Conservation (phyloP, 2,329 filamentous ascomycete genomes). For the Botrytis fabae region DNA sequence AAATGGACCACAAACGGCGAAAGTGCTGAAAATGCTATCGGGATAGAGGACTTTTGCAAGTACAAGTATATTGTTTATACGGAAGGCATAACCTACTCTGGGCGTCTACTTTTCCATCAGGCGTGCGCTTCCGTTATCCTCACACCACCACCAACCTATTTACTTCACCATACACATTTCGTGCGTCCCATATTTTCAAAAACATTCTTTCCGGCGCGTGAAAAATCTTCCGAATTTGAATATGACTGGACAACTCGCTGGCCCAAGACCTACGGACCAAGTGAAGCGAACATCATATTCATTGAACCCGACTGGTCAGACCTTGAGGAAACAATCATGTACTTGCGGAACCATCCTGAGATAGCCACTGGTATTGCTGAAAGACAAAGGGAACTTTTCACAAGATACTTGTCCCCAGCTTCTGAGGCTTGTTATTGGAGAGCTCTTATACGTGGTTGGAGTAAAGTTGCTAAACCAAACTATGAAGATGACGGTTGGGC, state of each 20-base stretch:
- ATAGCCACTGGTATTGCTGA: slow-evolving; percentile 50
- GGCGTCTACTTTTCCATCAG: slow-evolving; percentile 53
- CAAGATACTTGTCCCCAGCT: slow-evolving; percentile 51
- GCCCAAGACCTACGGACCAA: slow-evolving; percentile 42
- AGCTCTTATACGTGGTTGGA: slow-evolving; percentile 51
- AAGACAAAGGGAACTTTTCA: slow-evolving; percentile 49
- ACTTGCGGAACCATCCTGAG: slow-evolving; percentile 47
- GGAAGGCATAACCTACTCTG: slow-evolving; percentile 55
- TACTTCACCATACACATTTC: slow-evolving; percentile 53
- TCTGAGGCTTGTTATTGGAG: slow-evolving; percentile 57
- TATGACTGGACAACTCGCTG: slow-evolving; percentile 41
- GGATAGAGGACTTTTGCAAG: slow-evolving; percentile 53
- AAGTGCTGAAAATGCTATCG: slow-evolving; percentile 49
- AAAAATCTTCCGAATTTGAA: not conserved
- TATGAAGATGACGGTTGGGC: slow-evolving; percentile 41
- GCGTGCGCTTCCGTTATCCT: slow-evolving; percentile 52
- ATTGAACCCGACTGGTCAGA: slow-evolving; percentile 54
- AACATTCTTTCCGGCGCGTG: slow-evolving; percentile 29
- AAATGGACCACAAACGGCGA: slow-evolving; percentile 31
- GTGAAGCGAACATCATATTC: slow-evolving; percentile 52
- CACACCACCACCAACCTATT: slow-evolving; percentile 50
- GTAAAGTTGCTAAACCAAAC: slow-evolving; percentile 43
- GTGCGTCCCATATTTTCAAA: slow-evolving; percentile 48
- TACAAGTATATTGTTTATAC: slow-evolving; percentile 55
- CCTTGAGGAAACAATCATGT: slow-evolving; percentile 48